These are phyloP conservation scores for Aspergillus incahuasiensis DNA, from an alignment of 495 filamentous ascomycete species.

Conservation along the genomic window DNA sequence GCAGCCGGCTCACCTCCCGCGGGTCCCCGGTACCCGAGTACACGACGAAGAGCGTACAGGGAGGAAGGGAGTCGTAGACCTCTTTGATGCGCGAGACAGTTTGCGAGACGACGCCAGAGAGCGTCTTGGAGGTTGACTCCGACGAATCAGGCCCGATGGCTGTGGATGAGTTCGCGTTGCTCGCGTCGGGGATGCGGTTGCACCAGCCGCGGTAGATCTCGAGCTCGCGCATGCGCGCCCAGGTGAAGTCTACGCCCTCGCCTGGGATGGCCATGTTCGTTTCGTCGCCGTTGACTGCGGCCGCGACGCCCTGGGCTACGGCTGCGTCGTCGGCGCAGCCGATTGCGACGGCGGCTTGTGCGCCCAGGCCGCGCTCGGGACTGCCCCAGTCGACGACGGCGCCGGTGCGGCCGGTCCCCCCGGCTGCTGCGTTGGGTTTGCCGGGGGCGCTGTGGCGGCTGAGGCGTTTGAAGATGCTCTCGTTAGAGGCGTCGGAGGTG, in stretches of 20 bases:
- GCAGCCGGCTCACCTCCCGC: constrained; percentile 66
- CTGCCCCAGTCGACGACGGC: constrained; percentile 89
- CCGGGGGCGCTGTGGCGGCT: constrained; percentile 53
- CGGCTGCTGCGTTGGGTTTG: constrained; percentile 32
- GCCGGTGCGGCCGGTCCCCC: constrained; percentile 56
- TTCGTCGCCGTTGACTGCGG: constrained; percentile 64
- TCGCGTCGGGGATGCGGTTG: constrained; percentile 50
- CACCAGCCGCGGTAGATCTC: constrained; percentile 82
- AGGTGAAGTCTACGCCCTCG: constrained; percentile 80
- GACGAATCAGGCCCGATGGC: constrained; percentile 21
- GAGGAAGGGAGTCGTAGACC: constrained; percentile 72
- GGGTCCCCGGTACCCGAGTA: constrained; percentile 89
- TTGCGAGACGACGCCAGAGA: constrained; percentile 42
- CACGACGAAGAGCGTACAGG: constrained; percentile 81
- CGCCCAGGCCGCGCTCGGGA: constrained; percentile 66
- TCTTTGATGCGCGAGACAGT: constrained; percentile 56
- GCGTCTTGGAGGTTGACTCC: constrained; percentile 8
- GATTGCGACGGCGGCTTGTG: constrained; percentile 65
- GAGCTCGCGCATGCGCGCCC: constrained; percentile 80
- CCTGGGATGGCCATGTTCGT: constrained; percentile 57
- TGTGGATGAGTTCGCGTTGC: constrained; percentile 49
- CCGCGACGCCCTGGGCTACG: constrained; percentile 64
- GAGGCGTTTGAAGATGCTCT: constrained; percentile 85
- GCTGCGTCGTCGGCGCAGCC: constrained; percentile 71
- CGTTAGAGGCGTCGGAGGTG: constrained; percentile 63